Evolutionary conservation across 2,329 filamentous ascomycete genomes (phyloP).

Genomic region (Monilinia laxa): DNA sequence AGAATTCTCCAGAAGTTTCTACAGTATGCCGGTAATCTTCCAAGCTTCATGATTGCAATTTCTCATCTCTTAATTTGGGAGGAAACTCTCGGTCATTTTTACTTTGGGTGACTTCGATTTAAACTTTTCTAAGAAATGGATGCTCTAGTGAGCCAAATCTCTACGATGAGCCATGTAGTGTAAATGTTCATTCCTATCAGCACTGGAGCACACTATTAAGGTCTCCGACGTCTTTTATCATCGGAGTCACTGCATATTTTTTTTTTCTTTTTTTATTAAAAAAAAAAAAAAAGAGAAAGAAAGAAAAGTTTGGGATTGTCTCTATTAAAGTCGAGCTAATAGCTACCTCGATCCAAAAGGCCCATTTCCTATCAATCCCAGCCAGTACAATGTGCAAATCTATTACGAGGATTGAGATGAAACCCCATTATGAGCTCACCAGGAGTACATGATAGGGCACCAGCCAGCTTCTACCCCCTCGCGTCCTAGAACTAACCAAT

Average conservation of each 20-base stretch:
- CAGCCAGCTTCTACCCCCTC: background rate
- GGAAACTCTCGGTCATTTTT: background rate
- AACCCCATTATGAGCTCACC: background rate
- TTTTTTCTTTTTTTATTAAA: too few relatives aligned
- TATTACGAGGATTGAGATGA: background rate
- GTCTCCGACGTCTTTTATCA: background rate
- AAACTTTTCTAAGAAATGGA: background rate
- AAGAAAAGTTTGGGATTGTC: background rate
- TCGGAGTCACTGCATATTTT: background rate
- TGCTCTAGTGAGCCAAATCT: slow-evolving; percentile 2
- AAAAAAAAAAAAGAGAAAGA: too few relatives aligned
- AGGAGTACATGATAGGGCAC: background rate
- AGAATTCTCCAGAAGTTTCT: background rate
- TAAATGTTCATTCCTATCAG: background rate
- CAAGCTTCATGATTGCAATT: too few relatives aligned
- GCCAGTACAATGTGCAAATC: background rate
- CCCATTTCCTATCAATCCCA: background rate
- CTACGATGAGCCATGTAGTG: background rate
- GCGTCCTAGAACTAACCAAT: background rate
- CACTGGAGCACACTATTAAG: background rate
- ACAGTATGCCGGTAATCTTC: background rate
- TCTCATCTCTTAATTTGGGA: background rate
- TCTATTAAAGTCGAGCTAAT: background rate
- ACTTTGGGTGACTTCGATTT: background rate
- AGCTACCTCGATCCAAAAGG: background rate